Percentiles rank a stretch among this genome's conserved stretches.
These are phyloP conservation scores for Lasiosphaeria ovina DNA, from an alignment of 495 filamentous ascomycete genomes.

Conservation along the genomic window DNA sequence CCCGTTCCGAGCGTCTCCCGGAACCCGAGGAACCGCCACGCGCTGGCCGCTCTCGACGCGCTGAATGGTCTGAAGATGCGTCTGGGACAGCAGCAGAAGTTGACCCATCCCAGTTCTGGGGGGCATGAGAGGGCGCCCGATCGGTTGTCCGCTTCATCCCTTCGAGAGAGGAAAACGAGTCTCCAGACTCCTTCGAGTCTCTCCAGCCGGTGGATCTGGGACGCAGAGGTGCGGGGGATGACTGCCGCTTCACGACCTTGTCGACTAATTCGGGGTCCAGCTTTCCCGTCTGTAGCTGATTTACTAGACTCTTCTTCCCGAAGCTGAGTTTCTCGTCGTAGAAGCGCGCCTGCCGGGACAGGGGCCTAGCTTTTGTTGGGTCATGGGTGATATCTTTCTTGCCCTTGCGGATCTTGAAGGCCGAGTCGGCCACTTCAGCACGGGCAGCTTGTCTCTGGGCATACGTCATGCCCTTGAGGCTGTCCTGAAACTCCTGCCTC, in stretches of 20 bases:
- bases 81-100: neutral
- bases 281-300: conserved; percentile 35
- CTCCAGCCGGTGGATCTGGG: neutral
- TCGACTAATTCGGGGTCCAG: conserved; percentile 21
- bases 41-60: neutral
- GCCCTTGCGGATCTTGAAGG: conserved; percentile 42
- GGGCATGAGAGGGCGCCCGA: neutral
- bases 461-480: conserved; percentile 23
- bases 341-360: conserved; percentile 43
- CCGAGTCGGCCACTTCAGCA: conserved; percentile 20
- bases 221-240: neutral
- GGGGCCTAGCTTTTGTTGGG: conserved; percentile 28
- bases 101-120: conserved; percentile 1
- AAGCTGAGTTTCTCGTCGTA: conserved; percentile 37
- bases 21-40: neutral
- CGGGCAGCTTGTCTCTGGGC: conserved; percentile 26
- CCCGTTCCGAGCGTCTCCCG: neutral
- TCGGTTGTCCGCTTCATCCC: neutral
- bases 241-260: conserved; percentile 1
- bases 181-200: neutral
- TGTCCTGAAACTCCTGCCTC: conserved; percentile 1
- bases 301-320: conserved; percentile 48
- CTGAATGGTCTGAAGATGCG: neutral
- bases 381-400: conserved; percentile 44
- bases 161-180: neutral